Percentiles rank a stretch among this genome's conserved stretches.
phyloP scores from a whole-genome alignment of 768 basidiomycete genomes.

The Pleurotus tuoliensis region DNA sequence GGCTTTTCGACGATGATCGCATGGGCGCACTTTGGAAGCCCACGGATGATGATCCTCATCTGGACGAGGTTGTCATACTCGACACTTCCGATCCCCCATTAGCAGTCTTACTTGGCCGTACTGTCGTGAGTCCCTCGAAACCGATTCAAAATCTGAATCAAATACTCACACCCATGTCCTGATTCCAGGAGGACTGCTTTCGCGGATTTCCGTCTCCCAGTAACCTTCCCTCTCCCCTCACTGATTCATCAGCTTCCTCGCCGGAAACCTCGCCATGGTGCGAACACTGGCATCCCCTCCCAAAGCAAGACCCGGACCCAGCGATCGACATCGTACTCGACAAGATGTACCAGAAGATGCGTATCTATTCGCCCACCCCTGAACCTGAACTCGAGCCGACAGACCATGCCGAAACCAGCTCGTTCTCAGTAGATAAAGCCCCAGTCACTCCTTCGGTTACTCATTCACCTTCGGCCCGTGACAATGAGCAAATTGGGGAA shows the following conservation, averaged over 20 bases:
- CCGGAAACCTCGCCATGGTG: constrained; percentile 5
- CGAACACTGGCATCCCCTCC: constrained; percentile 6
- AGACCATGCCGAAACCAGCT: neutral
- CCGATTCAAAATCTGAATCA: too few relatives aligned
- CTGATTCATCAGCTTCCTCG: neutral
- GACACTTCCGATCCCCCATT: constrained; percentile 2
- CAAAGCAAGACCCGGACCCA: constrained; percentile 6
- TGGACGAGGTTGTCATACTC: neutral
- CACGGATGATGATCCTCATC: neutral
- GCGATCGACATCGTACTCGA: constrained; percentile 4
- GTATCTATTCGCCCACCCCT: neutral
- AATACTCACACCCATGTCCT: neutral
- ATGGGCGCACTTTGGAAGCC: constrained; percentile 6
- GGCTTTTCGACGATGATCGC: constrained; percentile 3
- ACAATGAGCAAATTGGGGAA: neutral
- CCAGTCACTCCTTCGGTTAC: neutral
- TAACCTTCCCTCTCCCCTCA: neutral
- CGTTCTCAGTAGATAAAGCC: neutral
- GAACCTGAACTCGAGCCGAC: neutral
- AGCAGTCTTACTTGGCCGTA: neutral
- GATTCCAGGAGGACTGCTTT: constrained; percentile 4
- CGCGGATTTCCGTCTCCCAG: constrained; percentile 5
- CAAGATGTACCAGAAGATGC: constrained; percentile 5
- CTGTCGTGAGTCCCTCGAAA: neutral
- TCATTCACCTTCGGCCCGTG: neutral